Conservation (phyloP, 192 early-diverging fungal species). For the Fimicolochytrium jonesii region DNA sequence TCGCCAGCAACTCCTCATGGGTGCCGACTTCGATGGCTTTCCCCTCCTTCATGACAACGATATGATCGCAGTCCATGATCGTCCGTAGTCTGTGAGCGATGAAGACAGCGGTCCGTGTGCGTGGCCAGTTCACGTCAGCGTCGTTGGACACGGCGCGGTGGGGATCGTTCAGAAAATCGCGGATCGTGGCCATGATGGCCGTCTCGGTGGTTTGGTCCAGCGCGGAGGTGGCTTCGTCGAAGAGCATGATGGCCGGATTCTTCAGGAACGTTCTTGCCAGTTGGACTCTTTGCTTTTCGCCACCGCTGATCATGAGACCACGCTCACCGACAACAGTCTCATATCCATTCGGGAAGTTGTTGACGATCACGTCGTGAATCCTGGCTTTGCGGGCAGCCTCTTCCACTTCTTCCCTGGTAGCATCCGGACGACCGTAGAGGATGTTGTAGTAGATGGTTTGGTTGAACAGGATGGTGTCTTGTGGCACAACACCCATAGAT, state of each 20-base stretch:
- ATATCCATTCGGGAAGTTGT: constrained; percentile 70
- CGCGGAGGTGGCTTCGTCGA: constrained; percentile 81
- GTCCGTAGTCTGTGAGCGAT: constrained; percentile 93
- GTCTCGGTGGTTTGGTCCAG: constrained; percentile 60
- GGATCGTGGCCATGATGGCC: constrained; percentile 44
- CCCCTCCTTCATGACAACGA: constrained; percentile 87
- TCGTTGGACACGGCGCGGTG: neutral
- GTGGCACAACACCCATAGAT: constrained; percentile 83
- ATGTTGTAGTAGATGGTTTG: constrained; percentile 91
- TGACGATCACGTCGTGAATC: constrained; percentile 71
- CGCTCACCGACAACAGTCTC: constrained; percentile 86
- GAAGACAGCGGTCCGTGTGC: constrained; percentile 78
- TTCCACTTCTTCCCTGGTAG: constrained; percentile 55
- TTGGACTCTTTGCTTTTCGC: constrained; percentile 79
- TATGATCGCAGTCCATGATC: constrained; percentile 84
- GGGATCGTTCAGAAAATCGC: constrained; percentile 30
- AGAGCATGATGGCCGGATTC: constrained; percentile 75
- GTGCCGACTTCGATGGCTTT: constrained; percentile 78
- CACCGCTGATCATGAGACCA: constrained; percentile 65
- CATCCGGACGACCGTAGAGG: constrained; percentile 70
- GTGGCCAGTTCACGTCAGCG: neutral
- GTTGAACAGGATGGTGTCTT: constrained; percentile 94
- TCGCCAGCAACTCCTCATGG: constrained; percentile 70
- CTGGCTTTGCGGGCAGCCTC: constrained; percentile 70
- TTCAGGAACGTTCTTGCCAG: constrained; percentile 93